A percentile compares a stretch with the other conserved stretches of the same genome.
phyloP scores from a whole-genome alignment of 495 filamentous ascomycete species.

The Aspergillus affinis region DNA sequence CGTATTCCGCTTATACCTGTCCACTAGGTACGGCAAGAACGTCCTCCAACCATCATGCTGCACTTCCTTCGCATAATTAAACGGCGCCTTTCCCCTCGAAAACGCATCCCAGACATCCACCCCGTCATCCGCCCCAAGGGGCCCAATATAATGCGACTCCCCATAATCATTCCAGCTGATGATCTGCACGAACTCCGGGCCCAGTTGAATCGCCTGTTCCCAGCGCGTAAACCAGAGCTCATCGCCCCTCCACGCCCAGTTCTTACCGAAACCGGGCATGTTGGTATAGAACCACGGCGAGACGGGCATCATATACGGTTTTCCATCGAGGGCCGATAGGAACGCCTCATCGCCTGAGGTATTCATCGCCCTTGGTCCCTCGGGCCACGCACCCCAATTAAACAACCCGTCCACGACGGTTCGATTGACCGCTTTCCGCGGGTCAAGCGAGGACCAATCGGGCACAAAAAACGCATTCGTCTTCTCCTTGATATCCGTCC shows the following conservation, averaged over 20 bases:
- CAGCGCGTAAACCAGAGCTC: conserved; percentile 72
- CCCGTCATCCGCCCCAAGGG: conserved; percentile 42
- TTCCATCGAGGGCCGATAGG: conserved; percentile 42
- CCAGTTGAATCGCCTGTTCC: conserved; percentile 59
- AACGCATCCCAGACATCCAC: conserved; percentile 30
- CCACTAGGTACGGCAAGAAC: conserved; percentile 63
- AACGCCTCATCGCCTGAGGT: conserved; percentile 55
- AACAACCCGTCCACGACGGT: conserved; percentile 60
- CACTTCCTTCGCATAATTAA: conserved; percentile 50
- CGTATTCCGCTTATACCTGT: conserved; percentile 56
- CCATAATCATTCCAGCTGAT: conserved; percentile 73
- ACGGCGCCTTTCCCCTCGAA: conserved; percentile 23
- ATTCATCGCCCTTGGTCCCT: conserved; percentile 52
- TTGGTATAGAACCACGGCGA: conserved; percentile 75
- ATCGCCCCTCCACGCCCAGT: conserved; percentile 70
- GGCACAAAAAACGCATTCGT: conserved; percentile 59
- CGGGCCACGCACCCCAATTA: conserved; percentile 75
- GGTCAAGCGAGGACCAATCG: conserved; percentile 60
- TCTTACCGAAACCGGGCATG: conserved; percentile 63
- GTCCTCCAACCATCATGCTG: conserved; percentile 58
- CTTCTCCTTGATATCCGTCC: conserved; percentile 53
- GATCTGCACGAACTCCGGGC: conserved; percentile 62
- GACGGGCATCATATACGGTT: conserved; percentile 75
- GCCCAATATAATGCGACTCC: conserved; percentile 73
- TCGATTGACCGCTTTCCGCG: conserved; percentile 38